A percentile compares a stretch with the other conserved stretches of the same genome.
These are phyloP conservation scores for Cryptococcus hybrid DNA, from an alignment of 1,284 basidiomycete genomes.

Conservation along the genomic window DNA sequence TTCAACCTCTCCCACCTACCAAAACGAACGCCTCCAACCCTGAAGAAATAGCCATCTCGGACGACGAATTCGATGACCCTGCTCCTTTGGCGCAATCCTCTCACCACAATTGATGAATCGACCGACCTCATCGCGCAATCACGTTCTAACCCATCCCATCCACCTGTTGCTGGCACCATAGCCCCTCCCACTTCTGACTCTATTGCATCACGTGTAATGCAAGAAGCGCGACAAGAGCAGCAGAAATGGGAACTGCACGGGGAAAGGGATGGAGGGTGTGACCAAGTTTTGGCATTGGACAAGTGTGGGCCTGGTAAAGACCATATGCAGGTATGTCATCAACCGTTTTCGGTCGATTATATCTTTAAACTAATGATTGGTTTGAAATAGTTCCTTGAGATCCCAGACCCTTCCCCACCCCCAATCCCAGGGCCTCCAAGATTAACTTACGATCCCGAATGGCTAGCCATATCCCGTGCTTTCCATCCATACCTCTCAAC, in stretches of 20 bases:
- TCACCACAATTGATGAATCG: constrained; percentile 54
- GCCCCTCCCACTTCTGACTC: not conserved
- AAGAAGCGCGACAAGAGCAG: not conserved
- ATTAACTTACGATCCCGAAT: constrained; percentile 76
- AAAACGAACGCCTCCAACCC: constrained; percentile 53
- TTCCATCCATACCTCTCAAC: constrained; percentile 74
- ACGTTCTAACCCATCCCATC: not conserved
- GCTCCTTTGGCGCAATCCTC: constrained; percentile 49
- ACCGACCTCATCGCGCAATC: constrained; percentile 31
- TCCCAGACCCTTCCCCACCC: constrained; percentile 49
- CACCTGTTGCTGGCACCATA: not conserved
- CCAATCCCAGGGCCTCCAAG: constrained; percentile 41
- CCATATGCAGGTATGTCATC: constrained; percentile 71
- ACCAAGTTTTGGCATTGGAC: constrained; percentile 91
- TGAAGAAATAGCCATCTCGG: constrained; percentile 65
- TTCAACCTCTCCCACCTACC: not conserved
- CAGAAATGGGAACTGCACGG: constrained; percentile 5
- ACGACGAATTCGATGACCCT: constrained; percentile 16
- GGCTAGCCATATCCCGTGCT: constrained; percentile 89
- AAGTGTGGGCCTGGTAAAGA: constrained; percentile 81
- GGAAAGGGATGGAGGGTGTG: constrained; percentile 23
- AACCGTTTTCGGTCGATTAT: not conserved
- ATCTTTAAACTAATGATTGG: not conserved
- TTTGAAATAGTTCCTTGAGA: constrained; percentile 64
- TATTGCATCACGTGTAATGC: not conserved